Conservation (phyloP, 768 basidiomycete genomes). For the Xerocomellus chrysenteron region DNA sequence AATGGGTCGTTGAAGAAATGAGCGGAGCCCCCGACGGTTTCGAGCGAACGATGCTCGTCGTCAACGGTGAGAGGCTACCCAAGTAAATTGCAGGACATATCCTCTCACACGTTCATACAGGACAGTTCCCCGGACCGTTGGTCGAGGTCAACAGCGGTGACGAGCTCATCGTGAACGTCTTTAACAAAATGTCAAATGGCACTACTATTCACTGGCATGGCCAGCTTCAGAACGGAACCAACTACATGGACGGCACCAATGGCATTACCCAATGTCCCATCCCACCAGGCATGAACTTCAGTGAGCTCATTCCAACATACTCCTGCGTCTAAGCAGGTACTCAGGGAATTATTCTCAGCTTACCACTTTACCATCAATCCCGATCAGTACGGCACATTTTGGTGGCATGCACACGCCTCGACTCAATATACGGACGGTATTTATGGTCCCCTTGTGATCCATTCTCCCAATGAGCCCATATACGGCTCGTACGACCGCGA, state of each 20-base stretch:
- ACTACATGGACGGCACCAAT: conserved; percentile 48
- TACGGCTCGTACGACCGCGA: conserved; percentile 40
- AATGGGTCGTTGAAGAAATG: conserved; percentile 42
- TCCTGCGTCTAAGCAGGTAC: background rate
- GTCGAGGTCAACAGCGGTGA: conserved; percentile 37
- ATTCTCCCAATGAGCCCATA: conserved; percentile 37
- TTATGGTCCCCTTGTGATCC: conserved; percentile 47
- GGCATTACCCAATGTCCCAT: conserved; percentile 54
- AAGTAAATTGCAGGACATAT: background rate
- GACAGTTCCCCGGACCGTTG: conserved; percentile 36
- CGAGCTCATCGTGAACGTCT: conserved; percentile 35
- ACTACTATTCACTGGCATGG: conserved; percentile 37
- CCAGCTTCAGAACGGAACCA: conserved; percentile 44
- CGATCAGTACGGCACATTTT: conserved; percentile 45
- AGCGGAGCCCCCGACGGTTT: conserved; percentile 42
- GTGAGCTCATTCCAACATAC: conserved; percentile 20
- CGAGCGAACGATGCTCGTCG: conserved; percentile 43
- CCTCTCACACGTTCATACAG: conserved; percentile 15
- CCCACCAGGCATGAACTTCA: conserved; percentile 44
- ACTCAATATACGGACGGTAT: conserved; percentile 50
- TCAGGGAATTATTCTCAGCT: conserved; percentile 10
- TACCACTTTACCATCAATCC: conserved; percentile 43
- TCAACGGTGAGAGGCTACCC: conserved; percentile 37
- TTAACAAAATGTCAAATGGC: conserved; percentile 33
- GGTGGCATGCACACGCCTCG: conserved; percentile 46